Evolutionary conservation across 1,284 basidiomycete genomes (phyloP).

Genomic region (Ganoderma boninense): DNA sequence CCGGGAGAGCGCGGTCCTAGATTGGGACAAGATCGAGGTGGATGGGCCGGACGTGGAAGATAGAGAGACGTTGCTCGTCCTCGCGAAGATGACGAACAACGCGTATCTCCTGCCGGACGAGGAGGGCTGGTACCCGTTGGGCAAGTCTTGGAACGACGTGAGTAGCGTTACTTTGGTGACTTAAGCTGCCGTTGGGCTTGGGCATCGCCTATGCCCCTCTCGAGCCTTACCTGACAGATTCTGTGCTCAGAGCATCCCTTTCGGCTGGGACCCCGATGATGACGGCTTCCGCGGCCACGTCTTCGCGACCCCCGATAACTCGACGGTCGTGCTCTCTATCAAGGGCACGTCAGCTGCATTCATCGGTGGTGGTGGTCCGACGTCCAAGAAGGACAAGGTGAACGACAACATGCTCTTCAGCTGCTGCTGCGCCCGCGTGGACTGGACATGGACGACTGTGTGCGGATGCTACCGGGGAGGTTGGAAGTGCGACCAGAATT

Average conservation of each 20-base stretch:
- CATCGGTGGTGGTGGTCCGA: slow-evolving; percentile 86
- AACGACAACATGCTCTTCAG: slow-evolving; percentile 98
- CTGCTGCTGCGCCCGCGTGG: slow-evolving; percentile 95
- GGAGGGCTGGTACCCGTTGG: slow-evolving; percentile 82
- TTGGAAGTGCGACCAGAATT: slow-evolving; percentile 86
- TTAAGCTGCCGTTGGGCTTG: not conserved
- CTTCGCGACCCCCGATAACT: slow-evolving; percentile 85
- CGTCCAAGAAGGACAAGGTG: slow-evolving; percentile 89
- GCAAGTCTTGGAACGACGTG: slow-evolving; percentile 70
- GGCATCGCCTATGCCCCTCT: not conserved
- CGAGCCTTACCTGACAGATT: not conserved
- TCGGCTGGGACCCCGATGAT: slow-evolving; percentile 91
- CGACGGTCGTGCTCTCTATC: slow-evolving; percentile 89
- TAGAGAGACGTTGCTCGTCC: slow-evolving; percentile 78
- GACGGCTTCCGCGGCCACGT: slow-evolving; percentile 94
- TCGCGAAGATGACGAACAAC: slow-evolving; percentile 96
- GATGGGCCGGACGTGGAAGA: slow-evolving; percentile 77
- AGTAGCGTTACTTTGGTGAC: slow-evolving; percentile 34
- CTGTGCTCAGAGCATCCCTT: slow-evolving; percentile 71
- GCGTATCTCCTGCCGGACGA: slow-evolving; percentile 79
- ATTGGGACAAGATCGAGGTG: slow-evolving; percentile 72
- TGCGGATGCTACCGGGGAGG: slow-evolving; percentile 91
- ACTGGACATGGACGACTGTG: slow-evolving; percentile 95
- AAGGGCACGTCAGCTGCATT: slow-evolving; percentile 92
- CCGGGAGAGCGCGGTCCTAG: slow-evolving; percentile 54